These are phyloP conservation scores for Fistulifera solaris DNA, from an alignment of 108 stramenopile species.

Conservation along the genomic window DNA sequence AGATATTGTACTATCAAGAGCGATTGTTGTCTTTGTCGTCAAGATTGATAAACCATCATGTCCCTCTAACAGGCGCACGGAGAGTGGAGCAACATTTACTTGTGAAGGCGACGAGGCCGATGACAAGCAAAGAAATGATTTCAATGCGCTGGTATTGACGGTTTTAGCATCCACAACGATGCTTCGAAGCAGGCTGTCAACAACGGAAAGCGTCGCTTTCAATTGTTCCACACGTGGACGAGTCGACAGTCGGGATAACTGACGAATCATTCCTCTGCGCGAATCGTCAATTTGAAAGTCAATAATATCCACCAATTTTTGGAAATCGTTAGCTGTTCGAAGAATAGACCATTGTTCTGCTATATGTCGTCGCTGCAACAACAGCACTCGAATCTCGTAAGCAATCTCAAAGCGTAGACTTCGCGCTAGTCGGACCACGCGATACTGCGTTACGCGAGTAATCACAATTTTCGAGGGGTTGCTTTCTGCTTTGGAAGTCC, in stretches of 20 bases:
- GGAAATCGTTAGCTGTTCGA: constrained; percentile 22
- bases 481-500: no score
- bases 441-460: constrained; percentile 24
- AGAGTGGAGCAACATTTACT: neutral
- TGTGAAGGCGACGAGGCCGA: no score
- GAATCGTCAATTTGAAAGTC: neutral
- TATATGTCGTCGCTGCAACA: constrained; percentile 11
- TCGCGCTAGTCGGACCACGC: constrained; percentile 13
- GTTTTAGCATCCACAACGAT: constrained; percentile 38
- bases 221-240: neutral
- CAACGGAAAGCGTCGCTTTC: neutral
- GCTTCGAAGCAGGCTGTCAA: constrained; percentile 31
- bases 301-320: neutral
- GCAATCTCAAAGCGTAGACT: constrained; percentile 35
- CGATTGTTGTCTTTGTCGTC: no score
- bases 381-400: constrained; percentile 50
- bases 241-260: neutral
- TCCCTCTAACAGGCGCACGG: neutral
- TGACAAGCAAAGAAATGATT: constrained; percentile 23
- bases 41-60: neutral
- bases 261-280: constrained; percentile 3
- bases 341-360: constrained; percentile 42
- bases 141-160: constrained; percentile 35
- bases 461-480: constrained; percentile 23
- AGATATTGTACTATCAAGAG: neutral